Base-by-base conservation (phyloP, 768 basidiomycete genomes). In the Lactarius evosmus region DNA sequence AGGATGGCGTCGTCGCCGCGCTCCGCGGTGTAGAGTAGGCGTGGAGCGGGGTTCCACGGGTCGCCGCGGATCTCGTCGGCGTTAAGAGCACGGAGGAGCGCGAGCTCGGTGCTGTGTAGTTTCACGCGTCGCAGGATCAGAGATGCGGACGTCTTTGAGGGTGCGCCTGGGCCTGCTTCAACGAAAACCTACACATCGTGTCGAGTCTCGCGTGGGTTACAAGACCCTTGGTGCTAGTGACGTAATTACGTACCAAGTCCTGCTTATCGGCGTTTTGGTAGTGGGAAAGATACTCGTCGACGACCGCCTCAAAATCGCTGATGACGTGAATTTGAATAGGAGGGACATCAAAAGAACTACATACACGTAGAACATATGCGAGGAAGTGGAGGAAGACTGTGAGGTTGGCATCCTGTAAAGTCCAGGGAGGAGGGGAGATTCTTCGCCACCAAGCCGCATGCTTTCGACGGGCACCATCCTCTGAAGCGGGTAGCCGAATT, bases 31-130 rank as follows among this genome's bases (percentile, higher is more conserved):
- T 76, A 74, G 16, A 81, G 69, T 9, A 84, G 72, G 50, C 79
- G 80, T 4, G 82, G 83, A 9, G 76, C 72, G 6, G 82, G 78
- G 66, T 84, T 84, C 83, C 83, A 83, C 0, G 83, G 82, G 67
- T 84, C 83, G 52, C 72, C 68, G 14, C 83, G 78, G 7, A 74
- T 69, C 41, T 79, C 78, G 22, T 74, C 72, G 17, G 77, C 73
- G 62, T 83, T 83, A 59, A 83, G 75, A 16, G 78, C 74, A 19
- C 78, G 72, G 12, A 81, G 69, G 12, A 84, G 66, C 29, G 74
- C 65, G 7, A 81, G 70, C 64, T 83, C 81, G n/a, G 56, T 11
- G 46, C 65, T 46, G 38, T 62, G 38, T 17, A 27, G 57, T 25
- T 58, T 61, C 29, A 68, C 51, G 38, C 67, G 66, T 5, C 61